Percentiles rank a stretch among this genome's conserved stretches.
These are phyloP conservation scores for Claviceps sp. DNA, from an alignment of 2,329 filamentous ascomycete species.

Conservation along the genomic window DNA sequence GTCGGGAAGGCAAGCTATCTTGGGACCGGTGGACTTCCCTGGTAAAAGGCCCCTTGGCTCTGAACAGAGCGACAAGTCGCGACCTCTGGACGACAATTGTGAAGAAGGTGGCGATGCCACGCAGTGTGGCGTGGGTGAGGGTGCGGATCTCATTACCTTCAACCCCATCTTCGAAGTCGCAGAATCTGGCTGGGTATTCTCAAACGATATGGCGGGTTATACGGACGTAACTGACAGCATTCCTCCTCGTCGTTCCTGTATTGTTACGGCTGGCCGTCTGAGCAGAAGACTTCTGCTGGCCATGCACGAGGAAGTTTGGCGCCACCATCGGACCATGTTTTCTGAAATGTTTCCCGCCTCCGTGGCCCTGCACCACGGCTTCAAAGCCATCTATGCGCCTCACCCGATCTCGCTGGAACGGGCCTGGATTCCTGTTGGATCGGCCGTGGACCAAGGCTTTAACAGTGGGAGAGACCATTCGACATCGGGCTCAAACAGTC, in stretches of 20 bases:
- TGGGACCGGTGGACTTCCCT: conserved; percentile 50
- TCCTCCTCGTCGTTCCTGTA: conserved; percentile 53
- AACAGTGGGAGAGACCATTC: conserved; percentile 61
- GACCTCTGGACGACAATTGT: conserved; percentile 40
- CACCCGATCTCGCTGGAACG: conserved; percentile 73
- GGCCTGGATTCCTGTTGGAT: conserved; percentile 50
- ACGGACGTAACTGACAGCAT: conserved; percentile 28
- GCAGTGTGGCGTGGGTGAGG: conserved; percentile 55
- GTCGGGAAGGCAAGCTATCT: conserved; percentile 42
- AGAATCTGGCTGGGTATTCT: conserved; percentile 60
- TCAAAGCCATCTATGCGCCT: conserved; percentile 69
- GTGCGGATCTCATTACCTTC: conserved; percentile 63
- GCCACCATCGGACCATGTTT: conserved; percentile 58
- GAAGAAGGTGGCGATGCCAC: conserved; percentile 34
- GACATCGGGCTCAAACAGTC: conserved; percentile 49
- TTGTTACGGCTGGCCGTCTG: conserved; percentile 58
- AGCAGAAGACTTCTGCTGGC: conserved; percentile 51
- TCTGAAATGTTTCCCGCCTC: conserved; percentile 67
- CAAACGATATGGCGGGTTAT: conserved; percentile 58
- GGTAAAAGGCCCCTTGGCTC: conserved; percentile 33
- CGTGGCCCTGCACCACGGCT: conserved; percentile 58
- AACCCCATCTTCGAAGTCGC: conserved; percentile 65
- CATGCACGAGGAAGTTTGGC: conserved; percentile 64
- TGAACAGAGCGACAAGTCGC: conserved; percentile 37
- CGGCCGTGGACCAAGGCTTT: conserved; percentile 60